phyloP scores from a whole-genome alignment of 768 basidiomycete species.

The Dioszegia aurantiaca region DNA sequence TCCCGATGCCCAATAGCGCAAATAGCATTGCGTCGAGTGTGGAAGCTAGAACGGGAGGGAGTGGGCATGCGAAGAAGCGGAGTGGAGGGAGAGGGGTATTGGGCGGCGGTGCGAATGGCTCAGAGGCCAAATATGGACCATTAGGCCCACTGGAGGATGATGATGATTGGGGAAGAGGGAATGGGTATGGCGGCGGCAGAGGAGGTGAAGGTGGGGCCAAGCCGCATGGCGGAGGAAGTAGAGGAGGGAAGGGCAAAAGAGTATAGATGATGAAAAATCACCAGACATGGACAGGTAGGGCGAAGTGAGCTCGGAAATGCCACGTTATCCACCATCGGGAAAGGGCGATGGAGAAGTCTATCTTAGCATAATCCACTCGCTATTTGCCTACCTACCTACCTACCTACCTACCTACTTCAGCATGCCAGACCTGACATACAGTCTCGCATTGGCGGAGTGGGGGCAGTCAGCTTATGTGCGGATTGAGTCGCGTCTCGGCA shows the following conservation, averaged over 20 bases:
- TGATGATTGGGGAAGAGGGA: conserved; percentile 31
- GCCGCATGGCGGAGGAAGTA: not conserved
- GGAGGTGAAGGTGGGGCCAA: not conserved
- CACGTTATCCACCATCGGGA: too few species aligned
- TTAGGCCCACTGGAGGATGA: conserved; percentile 45
- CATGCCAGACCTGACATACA: too few species aligned
- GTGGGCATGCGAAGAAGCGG: conserved; percentile 51
- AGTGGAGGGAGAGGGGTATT: conserved; percentile 32
- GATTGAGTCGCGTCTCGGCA: conserved; percentile 4
- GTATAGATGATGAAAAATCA: conserved; percentile 4
- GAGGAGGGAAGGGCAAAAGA: conserved; percentile 12
- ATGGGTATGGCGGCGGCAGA: conserved; percentile 4
- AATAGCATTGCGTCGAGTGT: conserved; percentile 30
- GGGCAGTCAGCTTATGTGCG: too few species aligned
- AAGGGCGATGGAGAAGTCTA: too few species aligned
- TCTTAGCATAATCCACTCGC: too few species aligned
- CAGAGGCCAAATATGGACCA: conserved; percentile 33
- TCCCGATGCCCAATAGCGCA: conserved; percentile 26
- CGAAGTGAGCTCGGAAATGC: too few species aligned
- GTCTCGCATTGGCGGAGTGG: too few species aligned
- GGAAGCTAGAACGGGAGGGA: conserved; percentile 29
- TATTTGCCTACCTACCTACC: too few species aligned
- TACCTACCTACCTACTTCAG: too few species aligned
- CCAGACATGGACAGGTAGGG: too few species aligned
- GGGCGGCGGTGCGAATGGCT: conserved; percentile 23